Base-by-base conservation (phyloP, 2,329 filamentous ascomycete species). In the Leptographium galeiforme region DNA sequence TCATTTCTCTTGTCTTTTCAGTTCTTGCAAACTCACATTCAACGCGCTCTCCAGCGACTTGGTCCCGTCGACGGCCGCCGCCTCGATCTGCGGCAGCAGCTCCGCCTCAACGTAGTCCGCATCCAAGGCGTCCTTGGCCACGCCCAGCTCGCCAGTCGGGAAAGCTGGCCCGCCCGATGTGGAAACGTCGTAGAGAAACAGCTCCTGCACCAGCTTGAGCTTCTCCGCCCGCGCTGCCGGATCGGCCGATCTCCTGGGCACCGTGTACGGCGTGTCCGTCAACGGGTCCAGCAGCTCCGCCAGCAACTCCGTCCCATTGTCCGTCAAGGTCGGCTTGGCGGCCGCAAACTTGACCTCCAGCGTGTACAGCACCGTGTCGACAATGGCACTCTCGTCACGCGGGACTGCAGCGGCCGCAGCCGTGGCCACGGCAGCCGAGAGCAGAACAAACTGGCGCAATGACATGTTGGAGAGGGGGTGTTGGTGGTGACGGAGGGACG, bases 111-210 rank as follows among this genome's bases (percentile, higher is more conserved):
- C 48, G 34, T 47, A 19, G 3, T 47, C 52, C n/a, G 56, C 45
- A 50, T 60, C 58, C 14, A 45, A 30, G 13, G 44, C 49, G 19
- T 54, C 53, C 41, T 53, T 57, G 8, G 48, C 52, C 10, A 49
- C 33, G 13, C 58, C 58, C 1, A 58, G 52, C 7, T 18, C 1
- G 4, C 58, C 58, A 6, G 32, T 12, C 10, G 58, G 58, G 43
- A 57, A 60, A 7, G 11, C 51, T 0, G 58, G 58, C 18, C 58
- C 58, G 12, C 58, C 58, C 12, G 50, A 5, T 10, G 13, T 8
- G 13, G 19, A 40, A 4, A 19, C 12, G 8, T 11, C 19, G 19
- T 51, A 51, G 12, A 45, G 0, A 19, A 51, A 51, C 14, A 18
- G 25, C 1, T 12, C 50, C 18, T 40, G 50, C n/a, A 51, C 50